These are phyloP conservation scores for Phaeoacremonium minimum DNA, from an alignment of 2,329 filamentous ascomycete genomes.

Conservation along the genomic window DNA sequence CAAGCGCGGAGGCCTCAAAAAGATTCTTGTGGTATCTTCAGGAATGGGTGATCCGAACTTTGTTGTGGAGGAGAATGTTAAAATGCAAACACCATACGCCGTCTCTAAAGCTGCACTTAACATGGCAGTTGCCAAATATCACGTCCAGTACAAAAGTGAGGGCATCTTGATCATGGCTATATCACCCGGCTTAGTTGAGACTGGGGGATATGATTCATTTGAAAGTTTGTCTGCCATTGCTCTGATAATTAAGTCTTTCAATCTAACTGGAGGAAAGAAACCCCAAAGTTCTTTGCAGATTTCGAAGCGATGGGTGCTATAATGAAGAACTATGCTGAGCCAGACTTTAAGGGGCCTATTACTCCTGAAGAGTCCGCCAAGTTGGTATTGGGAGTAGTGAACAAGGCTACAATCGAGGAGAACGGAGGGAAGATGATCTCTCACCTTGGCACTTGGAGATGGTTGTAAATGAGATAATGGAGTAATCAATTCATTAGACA, in stretches of 20 bases:
- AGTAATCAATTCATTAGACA: too few species aligned
- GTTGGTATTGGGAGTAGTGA: background rate
- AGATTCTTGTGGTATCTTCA: slow-evolving; percentile 43
- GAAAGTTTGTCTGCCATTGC: background rate
- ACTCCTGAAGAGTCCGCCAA: background rate
- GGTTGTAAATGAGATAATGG: too few species aligned
- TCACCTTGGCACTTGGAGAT: background rate
- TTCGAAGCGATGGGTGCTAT: background rate
- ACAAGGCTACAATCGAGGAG: slow-evolving; percentile 2
- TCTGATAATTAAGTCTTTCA: too few species aligned
- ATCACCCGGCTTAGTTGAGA: slow-evolving; percentile 42
- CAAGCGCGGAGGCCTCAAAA: slow-evolving; percentile 40
- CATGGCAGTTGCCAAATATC: slow-evolving; percentile 42
- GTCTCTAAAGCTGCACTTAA: slow-evolving; percentile 45
- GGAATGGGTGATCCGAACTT: slow-evolving; percentile 40
- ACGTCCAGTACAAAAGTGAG: slow-evolving; percentile 36
- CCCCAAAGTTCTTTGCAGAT: too few species aligned
- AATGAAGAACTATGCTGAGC: too few species aligned
- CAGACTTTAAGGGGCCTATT: background rate
- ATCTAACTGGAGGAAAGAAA: too few species aligned
- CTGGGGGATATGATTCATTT: slow-evolving; percentile 14
- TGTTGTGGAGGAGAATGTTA: slow-evolving; percentile 13
- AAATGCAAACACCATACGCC: slow-evolving; percentile 28
- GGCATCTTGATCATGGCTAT: slow-evolving; percentile 45
- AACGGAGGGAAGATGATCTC: slow-evolving; percentile 2